Evolutionary conservation across 2,329 filamentous ascomycete genomes (phyloP), one percentile per base, ranked within the genome.

Genomic region (Fusarium siculi): DNA sequence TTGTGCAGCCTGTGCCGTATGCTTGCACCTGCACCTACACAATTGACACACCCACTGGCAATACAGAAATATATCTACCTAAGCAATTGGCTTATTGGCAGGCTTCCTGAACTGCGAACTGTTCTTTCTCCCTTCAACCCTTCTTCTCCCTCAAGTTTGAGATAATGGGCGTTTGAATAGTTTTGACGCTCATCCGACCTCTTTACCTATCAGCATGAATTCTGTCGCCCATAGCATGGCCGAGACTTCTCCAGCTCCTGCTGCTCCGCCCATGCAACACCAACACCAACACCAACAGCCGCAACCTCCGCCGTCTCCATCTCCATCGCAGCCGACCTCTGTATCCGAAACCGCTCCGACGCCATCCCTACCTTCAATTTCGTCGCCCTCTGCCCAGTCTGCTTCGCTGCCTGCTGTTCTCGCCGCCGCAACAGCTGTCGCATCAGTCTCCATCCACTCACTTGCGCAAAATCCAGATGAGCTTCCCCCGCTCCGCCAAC

Each of bases 151-250:
- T 64, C 55, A 57, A 37, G n/a, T 52, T 67, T 58, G 50, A 75
- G 76, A 78, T 72, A 73, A 78, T 78, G 76, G 72, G 69, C 61
- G 63, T 77, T 76, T 78, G 73, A 78, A 61, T 63, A 62, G 43
- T 67, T 55, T 43, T 53, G 63, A 50, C 66, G 63, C 66, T 68
- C 66, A 47, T 61, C 58, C 37, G 39, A 72, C 46, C 50, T 63
- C 66, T 52, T 36, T 53, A 58, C 62, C 60, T 63, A 36, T 60
- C 65, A 76, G 77, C 71, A 84, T 84, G 83, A 83, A 83, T 76
- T 79, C 82, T 58, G 68, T 71, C 75, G 78, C 80, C 60, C 82
- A 82, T 49, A 82, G 78, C 74, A 77, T 84, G 72, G 76, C 78
- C 63, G 81, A 83, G 67, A 70, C 76, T 69, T 68, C 70, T 67